phyloP scores from a whole-genome alignment of 306 rosid genomes.

The Acmispon strigosus region DNA sequence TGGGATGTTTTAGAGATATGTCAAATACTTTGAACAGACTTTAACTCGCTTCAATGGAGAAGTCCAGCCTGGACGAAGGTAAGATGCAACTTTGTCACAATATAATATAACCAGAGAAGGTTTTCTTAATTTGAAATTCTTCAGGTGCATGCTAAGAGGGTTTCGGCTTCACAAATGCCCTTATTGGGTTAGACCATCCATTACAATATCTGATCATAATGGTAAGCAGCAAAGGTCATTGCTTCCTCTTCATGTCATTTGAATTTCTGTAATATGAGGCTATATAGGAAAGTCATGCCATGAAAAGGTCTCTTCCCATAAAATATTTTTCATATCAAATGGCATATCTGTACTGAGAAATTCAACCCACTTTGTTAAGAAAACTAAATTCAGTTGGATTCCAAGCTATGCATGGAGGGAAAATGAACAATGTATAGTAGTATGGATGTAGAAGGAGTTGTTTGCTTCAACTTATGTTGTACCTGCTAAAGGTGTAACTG shows the following conservation, averaged over 20 bases:
- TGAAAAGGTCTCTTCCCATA: neutral
- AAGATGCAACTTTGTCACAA: conserved; percentile 16
- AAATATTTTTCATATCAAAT: neutral
- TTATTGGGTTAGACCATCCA: conserved; percentile 78
- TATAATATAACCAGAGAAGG: conserved; percentile 4
- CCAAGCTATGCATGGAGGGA: neutral
- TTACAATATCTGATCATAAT: conserved; percentile 74
- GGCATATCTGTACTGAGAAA: neutral
- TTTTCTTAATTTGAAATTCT: conserved; percentile 25
- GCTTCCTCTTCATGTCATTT: neutral
- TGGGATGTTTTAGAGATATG: conserved; percentile 63
- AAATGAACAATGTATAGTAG: neutral
- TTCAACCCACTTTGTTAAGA: neutral
- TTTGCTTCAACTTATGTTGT: neutral
- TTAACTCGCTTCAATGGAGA: conserved; percentile 63
- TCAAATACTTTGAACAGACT: conserved; percentile 68
- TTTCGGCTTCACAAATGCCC: conserved; percentile 92
- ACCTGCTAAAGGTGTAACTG: neutral
- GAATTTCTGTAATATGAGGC: neutral
- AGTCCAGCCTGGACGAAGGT: conserved; percentile 78
- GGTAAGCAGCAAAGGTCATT: conserved; percentile 33
- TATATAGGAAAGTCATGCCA: conserved; percentile 1
- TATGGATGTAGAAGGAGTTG: neutral
- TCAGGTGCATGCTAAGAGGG: conserved; percentile 95
- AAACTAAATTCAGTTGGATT: neutral